Evolutionary conservation across 116 monocot genomes (phyloP).

Genomic region (Posidonia oceanica): DNA sequence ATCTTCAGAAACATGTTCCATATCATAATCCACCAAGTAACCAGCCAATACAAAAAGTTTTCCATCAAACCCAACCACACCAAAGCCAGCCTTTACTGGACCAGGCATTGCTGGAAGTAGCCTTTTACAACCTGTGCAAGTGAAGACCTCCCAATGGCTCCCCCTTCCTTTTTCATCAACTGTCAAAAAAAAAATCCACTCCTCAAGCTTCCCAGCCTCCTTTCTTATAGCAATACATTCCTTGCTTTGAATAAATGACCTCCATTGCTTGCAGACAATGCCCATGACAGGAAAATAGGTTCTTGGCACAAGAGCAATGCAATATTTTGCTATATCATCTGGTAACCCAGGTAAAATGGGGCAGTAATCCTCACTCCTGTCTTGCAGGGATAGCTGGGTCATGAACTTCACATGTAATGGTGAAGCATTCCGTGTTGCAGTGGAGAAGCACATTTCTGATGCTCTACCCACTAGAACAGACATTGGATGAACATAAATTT

Average conservation of each 20-base stretch:
- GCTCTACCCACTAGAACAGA: slow-evolving; percentile 15
- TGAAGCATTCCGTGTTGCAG: slow-evolving; percentile 13
- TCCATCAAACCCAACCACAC: slow-evolving; percentile 56
- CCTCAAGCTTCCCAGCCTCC: slow-evolving; percentile 61
- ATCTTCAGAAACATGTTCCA: slow-evolving; percentile 41
- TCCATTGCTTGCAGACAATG: slow-evolving; percentile 71
- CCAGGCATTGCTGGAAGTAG: slow-evolving; percentile 78
- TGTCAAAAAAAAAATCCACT: slow-evolving; percentile 71
- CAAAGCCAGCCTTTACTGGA: slow-evolving; percentile 62
- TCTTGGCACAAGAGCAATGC: slow-evolving; percentile 68
- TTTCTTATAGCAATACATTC: slow-evolving; percentile 61
- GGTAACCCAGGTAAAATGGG: slow-evolving; percentile 77
- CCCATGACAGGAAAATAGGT: slow-evolving; percentile 44
- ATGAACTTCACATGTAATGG: slow-evolving; percentile 14
- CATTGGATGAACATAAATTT: slow-evolving; percentile 7
- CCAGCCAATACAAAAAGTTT: slow-evolving; percentile 77
- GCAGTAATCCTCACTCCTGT: slow-evolving; percentile 14
- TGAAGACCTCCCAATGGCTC: slow-evolving; percentile 68
- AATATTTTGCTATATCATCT: slow-evolving; percentile 70
- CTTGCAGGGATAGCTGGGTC: not conserved
- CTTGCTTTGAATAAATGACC: slow-evolving; percentile 61
- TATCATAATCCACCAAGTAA: slow-evolving; percentile 26
- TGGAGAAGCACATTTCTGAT: slow-evolving; percentile 29
- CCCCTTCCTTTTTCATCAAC: slow-evolving; percentile 45
- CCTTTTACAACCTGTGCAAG: slow-evolving; percentile 9